phyloP scores from a whole-genome alignment of 2,329 filamentous ascomycete species.

The Coccinonectria pachysandricola region DNA sequence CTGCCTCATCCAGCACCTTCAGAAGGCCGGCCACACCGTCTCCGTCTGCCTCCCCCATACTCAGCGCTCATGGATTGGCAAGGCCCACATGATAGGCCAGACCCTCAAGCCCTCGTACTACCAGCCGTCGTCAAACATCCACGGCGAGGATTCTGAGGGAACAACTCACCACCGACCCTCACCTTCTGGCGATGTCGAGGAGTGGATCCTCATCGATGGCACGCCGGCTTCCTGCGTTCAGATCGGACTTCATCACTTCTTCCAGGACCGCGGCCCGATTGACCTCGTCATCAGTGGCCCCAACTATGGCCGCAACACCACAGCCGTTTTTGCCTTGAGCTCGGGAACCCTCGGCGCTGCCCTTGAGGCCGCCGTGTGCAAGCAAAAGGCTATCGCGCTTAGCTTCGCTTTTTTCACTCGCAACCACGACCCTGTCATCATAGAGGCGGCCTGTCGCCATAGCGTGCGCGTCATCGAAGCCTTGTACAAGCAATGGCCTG shows the following conservation, averaged over 20 bases:
- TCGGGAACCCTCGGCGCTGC: conserved; percentile 70
- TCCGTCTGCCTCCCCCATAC: conserved; percentile 85
- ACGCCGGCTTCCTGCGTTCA: conserved; percentile 75
- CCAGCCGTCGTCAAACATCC: conserved; percentile 41
- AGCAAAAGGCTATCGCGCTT: conserved; percentile 64
- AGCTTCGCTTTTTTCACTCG: conserved; percentile 83
- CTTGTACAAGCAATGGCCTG: conserved; percentile 63
- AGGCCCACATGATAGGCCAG: conserved; percentile 91
- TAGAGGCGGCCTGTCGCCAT: conserved; percentile 64
- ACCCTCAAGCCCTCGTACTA: conserved; percentile 79
- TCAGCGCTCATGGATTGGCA: conserved; percentile 96
- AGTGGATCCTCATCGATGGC: conserved; percentile 74
- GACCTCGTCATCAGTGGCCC: conserved; percentile 72
- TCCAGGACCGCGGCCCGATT: conserved; percentile 58
- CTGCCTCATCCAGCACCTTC: conserved; percentile 59
- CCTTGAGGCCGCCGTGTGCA: conserved; percentile 65
- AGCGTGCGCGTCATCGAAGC: conserved; percentile 70
- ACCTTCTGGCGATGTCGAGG: conserved; percentile 49
- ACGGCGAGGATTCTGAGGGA: conserved; percentile 43
- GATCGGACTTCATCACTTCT: conserved; percentile 73
- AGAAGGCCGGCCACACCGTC: conserved; percentile 70
- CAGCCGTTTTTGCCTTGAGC: conserved; percentile 66
- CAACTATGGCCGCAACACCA: conserved; percentile 77
- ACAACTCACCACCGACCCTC: conserved; percentile 50
- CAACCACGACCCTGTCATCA: conserved; percentile 73